Evolutionary conservation across 1,139 yeast species (phyloP).

Genomic region (Protomyces gravidus): DNA sequence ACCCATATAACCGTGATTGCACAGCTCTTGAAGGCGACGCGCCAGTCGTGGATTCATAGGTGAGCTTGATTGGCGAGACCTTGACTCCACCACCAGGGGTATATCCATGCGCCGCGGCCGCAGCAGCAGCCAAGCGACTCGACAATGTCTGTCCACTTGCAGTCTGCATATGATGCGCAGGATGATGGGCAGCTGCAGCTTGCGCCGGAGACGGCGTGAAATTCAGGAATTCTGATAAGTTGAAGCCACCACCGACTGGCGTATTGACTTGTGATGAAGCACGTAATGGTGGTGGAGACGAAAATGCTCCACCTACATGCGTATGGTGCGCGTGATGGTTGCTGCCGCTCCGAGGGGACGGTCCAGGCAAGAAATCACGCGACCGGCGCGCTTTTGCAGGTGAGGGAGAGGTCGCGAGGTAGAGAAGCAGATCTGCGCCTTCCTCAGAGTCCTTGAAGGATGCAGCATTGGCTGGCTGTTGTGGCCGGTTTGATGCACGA

Average conservation of each 20-base stretch:
- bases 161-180: not conserved
- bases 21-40: not conserved
- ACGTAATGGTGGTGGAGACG: constrained; percentile 18
- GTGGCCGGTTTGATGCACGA: not conserved
- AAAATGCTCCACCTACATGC: constrained; percentile 20
- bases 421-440: constrained; percentile 79
- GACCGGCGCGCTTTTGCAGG: constrained; percentile 46
- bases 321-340: not conserved
- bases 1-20: not conserved
- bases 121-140: not conserved
- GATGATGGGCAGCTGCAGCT: not conserved
- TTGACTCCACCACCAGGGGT: not conserved
- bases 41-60: not conserved
- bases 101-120: not conserved
- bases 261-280: constrained; percentile 37
- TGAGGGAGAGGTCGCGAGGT: constrained; percentile 80
- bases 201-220: constrained; percentile 51
- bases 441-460: constrained; percentile 46
- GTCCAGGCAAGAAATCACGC: constrained; percentile 8
- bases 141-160: not conserved
- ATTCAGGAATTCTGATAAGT: constrained; percentile 76
- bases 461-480: not conserved
- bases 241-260: constrained; percentile 55
- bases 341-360: constrained; percentile 26
- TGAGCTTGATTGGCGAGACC: not conserved